Base-by-base conservation (phyloP, 306 rosid species). In the Quercus agrifolia region DNA sequence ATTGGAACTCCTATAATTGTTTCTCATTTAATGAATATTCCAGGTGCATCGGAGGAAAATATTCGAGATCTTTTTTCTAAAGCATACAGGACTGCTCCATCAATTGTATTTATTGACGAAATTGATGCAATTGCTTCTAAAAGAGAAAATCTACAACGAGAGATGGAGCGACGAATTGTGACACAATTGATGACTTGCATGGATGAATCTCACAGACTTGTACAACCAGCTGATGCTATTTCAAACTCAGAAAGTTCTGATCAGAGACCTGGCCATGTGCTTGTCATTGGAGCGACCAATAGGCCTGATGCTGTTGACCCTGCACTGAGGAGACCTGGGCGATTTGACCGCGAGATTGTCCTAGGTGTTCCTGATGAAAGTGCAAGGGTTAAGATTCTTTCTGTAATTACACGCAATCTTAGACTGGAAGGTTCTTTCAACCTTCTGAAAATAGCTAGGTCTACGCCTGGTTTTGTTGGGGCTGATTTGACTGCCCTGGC, bases 201-300 rank as follows among this genome's bases (percentile, higher is more conserved):
- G 97, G 97, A 94, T 75, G 87, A 90, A 80, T 89, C 92, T 10
- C 87, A 74, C 18, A 78, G 77, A 41, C 82, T 75, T 49, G 54
- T 49, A 57, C 74, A 86, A 33, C 80, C 85, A 6, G 74, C 58
- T 25, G 86, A 83, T 71, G 73, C 68, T 35, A 74, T 54, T 71
- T 76, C 91, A 20, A 71, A 59, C 27, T 77, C 80, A 2, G 84
- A 84, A 76, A 64, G 64, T 79, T 83, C 93, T 38, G 86, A 82
- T 63, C 77, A 75, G 74, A 62, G 12, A 20, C 90, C 89, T 59
- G 86, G 91, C 31, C 85, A 87, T 90, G 97, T 94, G 70, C 93
- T 93, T 83, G 98, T 93, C 12, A 93, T 93, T 82, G 98, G 93
- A 44, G 98, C 98, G 14, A 94, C 97, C n/a, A 94, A 94, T 81